Percentiles rank a stretch among this genome's conserved stretches.
These are phyloP conservation scores for Agrocybe praecox DNA, from an alignment of 768 basidiomycete genomes.

Conservation along the genomic window DNA sequence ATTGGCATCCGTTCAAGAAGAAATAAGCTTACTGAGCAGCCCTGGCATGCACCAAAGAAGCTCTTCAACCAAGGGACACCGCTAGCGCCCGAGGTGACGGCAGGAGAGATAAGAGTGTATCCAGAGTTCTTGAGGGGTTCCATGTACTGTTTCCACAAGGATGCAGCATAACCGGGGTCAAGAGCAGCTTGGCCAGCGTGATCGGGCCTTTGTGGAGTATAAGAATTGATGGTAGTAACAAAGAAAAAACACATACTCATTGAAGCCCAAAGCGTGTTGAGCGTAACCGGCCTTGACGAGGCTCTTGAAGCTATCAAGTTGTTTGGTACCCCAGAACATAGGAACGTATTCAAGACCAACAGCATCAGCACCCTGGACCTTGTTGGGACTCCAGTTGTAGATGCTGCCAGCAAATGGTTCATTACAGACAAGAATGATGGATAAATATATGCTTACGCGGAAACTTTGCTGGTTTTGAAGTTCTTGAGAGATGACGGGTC, in stretches of 20 bases:
- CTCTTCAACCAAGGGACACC: constrained; percentile 67
- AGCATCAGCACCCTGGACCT: constrained; percentile 38
- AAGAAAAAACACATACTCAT: constrained; percentile 60
- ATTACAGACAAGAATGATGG: neutral
- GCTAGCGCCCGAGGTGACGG: constrained; percentile 58
- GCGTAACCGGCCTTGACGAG: constrained; percentile 55
- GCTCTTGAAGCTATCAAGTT: constrained; percentile 48
- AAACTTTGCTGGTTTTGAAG: constrained; percentile 49
- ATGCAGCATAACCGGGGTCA: constrained; percentile 46
- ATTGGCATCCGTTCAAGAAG: neutral
- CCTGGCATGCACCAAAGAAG: constrained; percentile 56
- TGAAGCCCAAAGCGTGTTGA: constrained; percentile 55
- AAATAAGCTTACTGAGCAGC: constrained; percentile 49
- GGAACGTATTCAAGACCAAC: constrained; percentile 59
- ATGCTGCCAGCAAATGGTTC: constrained; percentile 29
- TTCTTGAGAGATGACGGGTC: constrained; percentile 48
- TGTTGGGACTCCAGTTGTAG: constrained; percentile 70
- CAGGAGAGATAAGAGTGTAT: constrained; percentile 64
- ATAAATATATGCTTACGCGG: constrained; percentile 34
- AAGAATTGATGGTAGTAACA: neutral
- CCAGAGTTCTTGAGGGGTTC: constrained; percentile 57
- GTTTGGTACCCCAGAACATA: constrained; percentile 71
- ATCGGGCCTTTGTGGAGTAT: constrained; percentile 59
- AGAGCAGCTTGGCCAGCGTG: constrained; percentile 64
- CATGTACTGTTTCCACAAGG: constrained; percentile 64